Evolutionary conservation across 192 early-diverging fungal species (phyloP), one percentile per base, ranked within the genome.

Genomic region (Phlyctochytrium planicorne): DNA sequence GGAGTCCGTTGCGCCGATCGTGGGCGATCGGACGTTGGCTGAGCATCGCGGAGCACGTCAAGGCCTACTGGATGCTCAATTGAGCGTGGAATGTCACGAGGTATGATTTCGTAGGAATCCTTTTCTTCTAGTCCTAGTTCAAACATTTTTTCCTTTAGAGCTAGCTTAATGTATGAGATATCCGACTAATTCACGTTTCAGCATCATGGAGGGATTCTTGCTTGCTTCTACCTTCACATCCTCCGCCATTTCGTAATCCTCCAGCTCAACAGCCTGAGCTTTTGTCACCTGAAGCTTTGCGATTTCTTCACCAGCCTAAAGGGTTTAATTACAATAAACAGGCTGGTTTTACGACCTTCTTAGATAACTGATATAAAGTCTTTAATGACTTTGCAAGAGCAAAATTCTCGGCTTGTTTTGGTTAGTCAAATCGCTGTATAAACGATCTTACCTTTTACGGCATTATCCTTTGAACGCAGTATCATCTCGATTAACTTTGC

Each of bases 191-290:
- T n/a, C n/a, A n/a, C n/a, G n/a, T n/a, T n/a, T n/a, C n/a, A n/a
- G n/a, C n/a, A n/a, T n/a, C n/a, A 47, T 47, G 40, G 10, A 47
- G 20, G 20, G 20, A 20, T 47, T 20, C 6, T 47, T 14, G 20
- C 10, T 47, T 47, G 40, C 40, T 47, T 47, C 40, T 20, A 71
- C 88, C 78, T 93, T 91, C n/a, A 87, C 68, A 37, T 83, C 82
- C 56, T 88, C 89, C 2, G 91, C 91, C 62, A 81, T 72, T 56
- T 91, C 90, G 71, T 89, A 93, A 27, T 93, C 90, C 68, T 93
- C 91, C 24, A 75, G 70, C 59, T 86, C 75, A 23, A 88, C 83
- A 10, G 88, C 87, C 30, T 80, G 67, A 25, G 70, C 69, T 69
- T 91, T 91, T 32, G 78, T 63, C 64, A 71, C 64, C 29, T 88